Base-by-base conservation (phyloP, 2,329 filamentous ascomycete species). In the Clonostachys byssicola region DNA sequence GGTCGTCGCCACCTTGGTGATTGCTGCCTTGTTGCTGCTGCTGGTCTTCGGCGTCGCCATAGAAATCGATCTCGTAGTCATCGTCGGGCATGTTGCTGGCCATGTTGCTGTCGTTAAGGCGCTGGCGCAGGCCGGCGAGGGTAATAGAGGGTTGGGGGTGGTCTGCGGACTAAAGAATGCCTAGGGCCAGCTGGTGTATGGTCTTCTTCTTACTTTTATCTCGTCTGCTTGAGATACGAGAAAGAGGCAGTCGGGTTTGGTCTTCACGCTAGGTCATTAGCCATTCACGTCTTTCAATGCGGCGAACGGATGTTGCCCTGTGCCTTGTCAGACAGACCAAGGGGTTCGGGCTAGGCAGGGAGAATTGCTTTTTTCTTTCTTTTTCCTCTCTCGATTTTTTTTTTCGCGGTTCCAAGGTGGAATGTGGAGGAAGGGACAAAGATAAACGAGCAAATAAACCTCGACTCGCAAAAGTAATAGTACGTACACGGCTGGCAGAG, bases 31-130 rank as follows among this genome's bases (percentile, higher is more conserved):
- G 51, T 13, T 59, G 54, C 8, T 66, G 63, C 20, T 60, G 55
- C 20, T 52, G 54, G 17, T 61, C 59, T 30, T 64, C 64, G 17
- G 72, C 67, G 42, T 68, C 62, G 43, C 64, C 83, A 60, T 87
- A 88, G 58, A 87, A 83, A 56, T 88, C 84, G 67, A 88, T 86
- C 57, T 87, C 84, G 64, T 85, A 86, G 57, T 86, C 82, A 59
- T 86, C 82, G 58, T 87, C 83, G 56, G 83, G 80, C n/a, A n/a
- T n/a, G n/a, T n/a, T n/a, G n/a, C n/a, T n/a, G n/a, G 23, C 23
- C 83, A 86, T 87, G 44, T 59, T 67, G 59, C 45, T 43, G 38
- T 41, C 23, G 50, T 46, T 23, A 5, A 34, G 40, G 46, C 34
- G 20, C 35, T 30, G 38, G 23, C 41, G 46, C 40, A 40, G 30